These are phyloP conservation scores for Aspergillus quadricinctus DNA, from an alignment of 2,329 filamentous ascomycete genomes.

Conservation along the genomic window DNA sequence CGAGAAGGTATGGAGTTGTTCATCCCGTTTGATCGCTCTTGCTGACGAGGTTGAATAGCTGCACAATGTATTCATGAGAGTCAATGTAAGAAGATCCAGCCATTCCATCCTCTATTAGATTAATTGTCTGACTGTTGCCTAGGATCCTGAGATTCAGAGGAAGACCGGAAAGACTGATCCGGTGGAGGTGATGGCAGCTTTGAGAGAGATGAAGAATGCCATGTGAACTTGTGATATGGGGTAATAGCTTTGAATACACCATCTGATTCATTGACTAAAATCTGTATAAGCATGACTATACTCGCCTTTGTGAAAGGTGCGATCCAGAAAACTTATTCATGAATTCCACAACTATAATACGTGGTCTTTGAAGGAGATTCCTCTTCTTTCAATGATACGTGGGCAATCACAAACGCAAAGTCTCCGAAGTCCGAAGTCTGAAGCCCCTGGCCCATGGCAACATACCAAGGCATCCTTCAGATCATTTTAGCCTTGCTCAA, in stretches of 20 bases:
- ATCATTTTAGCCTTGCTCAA: conserved; percentile 20
- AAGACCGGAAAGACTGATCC: conserved; percentile 76
- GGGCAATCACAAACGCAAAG: neutral
- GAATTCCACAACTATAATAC: too few species aligned
- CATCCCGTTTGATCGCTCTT: neutral
- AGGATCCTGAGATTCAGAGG: conserved; percentile 82
- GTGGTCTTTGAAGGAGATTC: too few species aligned
- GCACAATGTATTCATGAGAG: conserved; percentile 96
- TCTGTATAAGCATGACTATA: too few species aligned
- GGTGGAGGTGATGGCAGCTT: conserved; percentile 75
- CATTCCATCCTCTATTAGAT: neutral
- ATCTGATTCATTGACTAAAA: neutral
- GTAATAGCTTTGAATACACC: neutral
- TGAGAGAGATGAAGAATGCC: conserved; percentile 78
- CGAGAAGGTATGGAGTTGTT: conserved; percentile 67
- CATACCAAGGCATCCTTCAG: conserved; percentile 25
- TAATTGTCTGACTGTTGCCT: neutral
- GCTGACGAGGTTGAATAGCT: conserved; percentile 46
- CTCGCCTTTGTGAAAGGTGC: too few species aligned
- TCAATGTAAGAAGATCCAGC: conserved; percentile 56
- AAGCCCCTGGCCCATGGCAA: conserved; percentile 22
- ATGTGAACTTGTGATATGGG: conserved; percentile 27
- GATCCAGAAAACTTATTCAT: too few species aligned
- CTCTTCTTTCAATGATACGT: neutral
- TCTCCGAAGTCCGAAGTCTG: neutral